Evolutionary conservation across 352 stramenopile genomes (phyloP).

Genomic region (Thalassiosira hispida): DNA sequence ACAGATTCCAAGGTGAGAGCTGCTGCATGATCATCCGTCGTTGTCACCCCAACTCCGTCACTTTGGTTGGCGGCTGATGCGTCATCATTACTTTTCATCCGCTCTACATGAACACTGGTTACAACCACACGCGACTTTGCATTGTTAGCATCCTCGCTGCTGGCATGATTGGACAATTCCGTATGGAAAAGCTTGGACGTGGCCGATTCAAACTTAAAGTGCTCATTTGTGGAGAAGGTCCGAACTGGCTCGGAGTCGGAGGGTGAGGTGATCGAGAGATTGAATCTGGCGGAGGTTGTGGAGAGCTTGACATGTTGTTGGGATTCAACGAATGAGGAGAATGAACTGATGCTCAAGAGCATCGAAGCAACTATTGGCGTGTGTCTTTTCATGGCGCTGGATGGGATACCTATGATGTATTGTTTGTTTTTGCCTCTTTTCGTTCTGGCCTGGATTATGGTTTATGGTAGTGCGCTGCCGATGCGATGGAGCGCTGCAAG

Average conservation of each 20-base stretch:
- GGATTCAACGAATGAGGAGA: neutral
- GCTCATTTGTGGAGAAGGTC: slow-evolving; percentile 16
- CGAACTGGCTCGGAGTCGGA: neutral
- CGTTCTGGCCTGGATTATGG: too few relatives aligned
- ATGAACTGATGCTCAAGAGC: slow-evolving; percentile 8
- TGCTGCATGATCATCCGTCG: neutral
- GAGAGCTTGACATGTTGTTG: slow-evolving; percentile 27
- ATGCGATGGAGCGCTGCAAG: too few relatives aligned
- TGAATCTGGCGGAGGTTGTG: slow-evolving; percentile 21
- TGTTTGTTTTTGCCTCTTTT: too few relatives aligned
- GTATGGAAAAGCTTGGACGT: slow-evolving; percentile 39
- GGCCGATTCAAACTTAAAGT: slow-evolving; percentile 42
- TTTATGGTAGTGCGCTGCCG: too few relatives aligned
- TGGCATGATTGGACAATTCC: slow-evolving; percentile 1
- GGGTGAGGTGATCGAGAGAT: slow-evolving; percentile 12
- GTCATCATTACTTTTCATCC: slow-evolving; percentile 1
- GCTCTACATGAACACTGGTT: slow-evolving; percentile 31
- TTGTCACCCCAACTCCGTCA: neutral
- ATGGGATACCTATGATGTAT: too few relatives aligned
- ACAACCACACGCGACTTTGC: slow-evolving; percentile 13
- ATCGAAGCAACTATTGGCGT: neutral
- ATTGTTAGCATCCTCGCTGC: slow-evolving; percentile 2
- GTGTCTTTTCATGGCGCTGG: slow-evolving; percentile 5
- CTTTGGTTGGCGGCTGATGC: neutral
- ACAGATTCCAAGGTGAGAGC: slow-evolving; percentile 26